Percentiles rank a stretch among this genome's conserved stretches.
Conservation (phyloP, 768 basidiomycete genomes). For the Lactarius pseudohatsudake region DNA sequence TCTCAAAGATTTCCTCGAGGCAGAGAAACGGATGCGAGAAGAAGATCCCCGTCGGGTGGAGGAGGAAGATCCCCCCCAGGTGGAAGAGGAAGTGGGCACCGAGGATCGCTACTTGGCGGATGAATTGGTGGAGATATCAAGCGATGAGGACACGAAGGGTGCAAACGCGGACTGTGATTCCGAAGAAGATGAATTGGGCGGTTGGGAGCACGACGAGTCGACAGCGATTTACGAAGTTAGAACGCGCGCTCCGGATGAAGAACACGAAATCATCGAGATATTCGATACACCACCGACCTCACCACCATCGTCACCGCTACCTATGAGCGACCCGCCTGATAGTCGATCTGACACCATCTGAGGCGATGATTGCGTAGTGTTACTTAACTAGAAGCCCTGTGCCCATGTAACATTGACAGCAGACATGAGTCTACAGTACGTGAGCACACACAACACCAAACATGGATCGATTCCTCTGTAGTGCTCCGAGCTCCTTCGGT, state of each 20-base stretch:
- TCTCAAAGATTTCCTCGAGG: constrained; percentile 64
- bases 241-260: constrained; percentile 16
- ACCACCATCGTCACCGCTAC: constrained; percentile 20
- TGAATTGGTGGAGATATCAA: constrained; percentile 28
- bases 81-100: constrained; percentile 34
- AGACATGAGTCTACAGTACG: background rate
- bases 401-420: constrained; percentile 3
- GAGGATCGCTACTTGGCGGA: constrained; percentile 29
- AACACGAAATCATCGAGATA: constrained; percentile 34
- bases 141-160: constrained; percentile 26
- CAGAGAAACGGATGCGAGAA: constrained; percentile 54
- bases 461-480: constrained; percentile 1
- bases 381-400: constrained; percentile 6
- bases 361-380: background rate
- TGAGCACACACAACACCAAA: constrained; percentile 23
- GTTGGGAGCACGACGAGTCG: constrained; percentile 45
- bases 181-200: constrained; percentile 48
- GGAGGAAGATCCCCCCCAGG: constrained; percentile 34
- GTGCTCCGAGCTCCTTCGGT: background rate
- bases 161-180: constrained; percentile 16
- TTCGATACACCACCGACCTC: constrained; percentile 36
- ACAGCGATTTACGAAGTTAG: constrained; percentile 39
- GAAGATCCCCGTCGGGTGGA: constrained; percentile 29
- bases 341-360: constrained; percentile 3
- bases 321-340: constrained; percentile 2